Percentiles rank a stretch among this genome's conserved stretches.
Evolutionary conservation across 345 rosid species (phyloP).

Genomic region (Arabidopsis thaliana): DNA sequence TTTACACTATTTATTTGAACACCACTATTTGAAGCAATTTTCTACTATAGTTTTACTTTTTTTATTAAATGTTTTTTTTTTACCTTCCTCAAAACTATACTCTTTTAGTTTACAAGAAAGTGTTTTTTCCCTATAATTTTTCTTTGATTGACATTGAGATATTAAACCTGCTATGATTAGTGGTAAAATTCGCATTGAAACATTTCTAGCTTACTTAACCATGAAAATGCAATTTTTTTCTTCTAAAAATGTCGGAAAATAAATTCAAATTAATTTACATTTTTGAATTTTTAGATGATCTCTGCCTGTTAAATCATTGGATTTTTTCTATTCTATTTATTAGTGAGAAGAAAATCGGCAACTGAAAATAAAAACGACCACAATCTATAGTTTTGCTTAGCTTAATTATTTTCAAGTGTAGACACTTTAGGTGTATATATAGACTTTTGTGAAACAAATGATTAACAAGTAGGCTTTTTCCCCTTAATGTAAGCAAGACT

Average conservation of each 20-base stretch:
- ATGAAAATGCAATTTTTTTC: neutral
- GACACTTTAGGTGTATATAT: neutral
- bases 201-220: neutral
- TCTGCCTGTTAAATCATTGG: neutral
- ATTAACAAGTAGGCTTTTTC: neutral
- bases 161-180: neutral
- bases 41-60: neutral
- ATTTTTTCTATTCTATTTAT: neutral
- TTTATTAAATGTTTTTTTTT: neutral
- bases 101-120: neutral
- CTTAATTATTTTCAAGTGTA: neutral
- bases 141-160: neutral
- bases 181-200: neutral
- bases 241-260: neutral
- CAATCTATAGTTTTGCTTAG: neutral
- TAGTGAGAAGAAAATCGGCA: neutral
- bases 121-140: too few relatives aligned
- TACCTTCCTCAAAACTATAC: neutral
- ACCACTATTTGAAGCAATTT: conserved; percentile 5
- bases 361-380: neutral
- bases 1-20: neutral
- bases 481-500: conserved; percentile 19
- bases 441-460: conserved; percentile 21
- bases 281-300: neutral
- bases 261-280: neutral